A percentile compares a stretch with the other conserved stretches of the same genome.
Conservation (phyloP, 768 basidiomycete species). For the Boletus rubropictus region DNA sequence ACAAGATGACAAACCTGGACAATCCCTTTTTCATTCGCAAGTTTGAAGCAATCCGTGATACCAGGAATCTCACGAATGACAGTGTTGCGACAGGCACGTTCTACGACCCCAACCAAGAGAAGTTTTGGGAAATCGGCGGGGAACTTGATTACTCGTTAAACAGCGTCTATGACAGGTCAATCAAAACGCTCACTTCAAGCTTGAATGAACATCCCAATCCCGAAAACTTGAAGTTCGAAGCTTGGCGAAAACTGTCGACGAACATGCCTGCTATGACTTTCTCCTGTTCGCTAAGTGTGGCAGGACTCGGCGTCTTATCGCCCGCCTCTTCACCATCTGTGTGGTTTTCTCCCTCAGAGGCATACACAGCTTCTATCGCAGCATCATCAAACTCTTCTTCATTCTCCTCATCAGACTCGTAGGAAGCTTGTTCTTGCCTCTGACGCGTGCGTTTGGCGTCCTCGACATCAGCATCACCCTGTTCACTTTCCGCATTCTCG, state of each 20-base stretch:
- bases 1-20: constrained; percentile 35
- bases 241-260: constrained; percentile 52
- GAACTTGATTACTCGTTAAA: constrained; percentile 50
- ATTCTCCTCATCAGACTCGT: constrained; percentile 53
- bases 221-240: constrained; percentile 70
- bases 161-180: background rate
- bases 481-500: constrained; percentile 68
- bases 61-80: constrained; percentile 86
- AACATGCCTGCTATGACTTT: constrained; percentile 47
- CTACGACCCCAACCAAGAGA: constrained; percentile 88
- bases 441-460: constrained; percentile 70
- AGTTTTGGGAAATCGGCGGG: constrained; percentile 85
- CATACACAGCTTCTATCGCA: constrained; percentile 59
- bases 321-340: constrained; percentile 28
- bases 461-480: constrained; percentile 78
- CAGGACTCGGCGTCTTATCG: constrained; percentile 15
- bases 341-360: constrained; percentile 41
- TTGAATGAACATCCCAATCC: constrained; percentile 66
- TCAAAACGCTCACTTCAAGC: constrained; percentile 60
- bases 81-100: constrained; percentile 76
- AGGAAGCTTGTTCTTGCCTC: constrained; percentile 67
- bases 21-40: constrained; percentile 45
- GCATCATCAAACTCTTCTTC: constrained; percentile 46
- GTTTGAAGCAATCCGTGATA: constrained; percentile 81
- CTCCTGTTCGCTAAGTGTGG: constrained; percentile 38